These are phyloP conservation scores for Centrapalus pauciflorus DNA, from an alignment of 129 eudicot genomes.

Conservation along the genomic window DNA sequence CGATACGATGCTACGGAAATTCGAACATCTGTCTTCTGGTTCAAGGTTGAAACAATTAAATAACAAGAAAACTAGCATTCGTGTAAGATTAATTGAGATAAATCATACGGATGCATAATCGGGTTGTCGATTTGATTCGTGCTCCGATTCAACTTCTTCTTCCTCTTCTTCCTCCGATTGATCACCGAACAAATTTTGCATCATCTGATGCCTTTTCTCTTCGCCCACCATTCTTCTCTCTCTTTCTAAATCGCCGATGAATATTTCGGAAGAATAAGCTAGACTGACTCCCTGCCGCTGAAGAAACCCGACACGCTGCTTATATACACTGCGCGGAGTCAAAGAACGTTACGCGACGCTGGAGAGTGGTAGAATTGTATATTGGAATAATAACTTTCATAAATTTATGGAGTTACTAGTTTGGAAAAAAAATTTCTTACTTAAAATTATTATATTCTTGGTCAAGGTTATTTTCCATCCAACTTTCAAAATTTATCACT, in stretches of 20 bases:
- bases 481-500: no score
- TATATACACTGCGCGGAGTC: constrained; percentile 6
- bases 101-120: constrained; percentile 63
- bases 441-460: no score
- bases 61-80: neutral
- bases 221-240: constrained; percentile 63
- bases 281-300: constrained; percentile 22
- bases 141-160: constrained; percentile 94
- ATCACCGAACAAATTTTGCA: constrained; percentile 97
- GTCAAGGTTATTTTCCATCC: no score
- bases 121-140: constrained; percentile 94
- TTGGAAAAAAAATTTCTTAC: no score
- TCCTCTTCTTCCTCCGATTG: constrained; percentile 98
- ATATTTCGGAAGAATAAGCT: constrained; percentile 1
- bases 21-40: neutral
- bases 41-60: neutral
- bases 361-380: no score
- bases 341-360: constrained; percentile 18
- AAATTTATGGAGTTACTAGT: no score
- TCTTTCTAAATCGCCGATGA: constrained; percentile 19
- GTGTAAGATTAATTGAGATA: neutral
- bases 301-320: constrained; percentile 11
- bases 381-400: no score
- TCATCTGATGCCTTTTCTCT: constrained; percentile 98
- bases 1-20: constrained; percentile 5